phyloP scores from a whole-genome alignment of 1,139 yeast genomes.

The Hemisphaericaspora xylanilytica region DNA sequence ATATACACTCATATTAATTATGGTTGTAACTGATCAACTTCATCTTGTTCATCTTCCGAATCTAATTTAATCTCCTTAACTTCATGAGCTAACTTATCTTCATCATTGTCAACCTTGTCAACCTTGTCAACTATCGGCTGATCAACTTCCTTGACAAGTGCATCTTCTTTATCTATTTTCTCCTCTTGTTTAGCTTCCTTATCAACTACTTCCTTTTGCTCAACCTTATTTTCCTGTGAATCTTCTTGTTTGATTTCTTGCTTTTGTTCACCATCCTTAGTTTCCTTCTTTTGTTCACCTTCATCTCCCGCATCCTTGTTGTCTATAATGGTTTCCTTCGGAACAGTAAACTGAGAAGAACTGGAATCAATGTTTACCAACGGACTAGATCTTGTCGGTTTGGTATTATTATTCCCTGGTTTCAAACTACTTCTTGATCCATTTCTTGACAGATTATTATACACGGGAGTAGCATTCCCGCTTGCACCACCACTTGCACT shows the following conservation, averaged over 20 bases:
- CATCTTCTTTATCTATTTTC: slow-evolving; percentile 6
- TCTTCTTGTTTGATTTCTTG: no score
- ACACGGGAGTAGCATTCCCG: neutral
- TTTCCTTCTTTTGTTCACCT: slow-evolving; percentile 8
- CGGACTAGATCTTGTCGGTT: slow-evolving; percentile 19
- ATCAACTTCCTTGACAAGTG: slow-evolving; percentile 2
- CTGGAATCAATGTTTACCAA: slow-evolving; percentile 32
- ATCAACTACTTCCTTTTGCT: slow-evolving; percentile 1
- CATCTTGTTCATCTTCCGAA: slow-evolving; percentile 6
- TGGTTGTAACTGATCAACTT: neutral
- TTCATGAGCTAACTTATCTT: no score
- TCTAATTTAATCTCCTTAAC: no score
- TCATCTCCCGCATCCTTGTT: slow-evolving; percentile 13
- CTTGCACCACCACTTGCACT: slow-evolving; percentile 19
- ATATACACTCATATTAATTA: no score
- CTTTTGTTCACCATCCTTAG: neutral
- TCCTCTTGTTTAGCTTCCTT: slow-evolving; percentile 7
- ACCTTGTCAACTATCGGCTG: no score
- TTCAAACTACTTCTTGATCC: neutral
- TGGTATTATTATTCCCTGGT: slow-evolving; percentile 6
- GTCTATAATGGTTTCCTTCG: slow-evolving; percentile 46
- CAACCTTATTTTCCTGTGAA: slow-evolving; percentile 4
- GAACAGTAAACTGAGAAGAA: slow-evolving; percentile 30
- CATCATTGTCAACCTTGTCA: no score
- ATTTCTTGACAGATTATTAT: neutral